Base-by-base conservation (phyloP, 495 filamentous ascomycete species). In the Penicillium salamii region DNA sequence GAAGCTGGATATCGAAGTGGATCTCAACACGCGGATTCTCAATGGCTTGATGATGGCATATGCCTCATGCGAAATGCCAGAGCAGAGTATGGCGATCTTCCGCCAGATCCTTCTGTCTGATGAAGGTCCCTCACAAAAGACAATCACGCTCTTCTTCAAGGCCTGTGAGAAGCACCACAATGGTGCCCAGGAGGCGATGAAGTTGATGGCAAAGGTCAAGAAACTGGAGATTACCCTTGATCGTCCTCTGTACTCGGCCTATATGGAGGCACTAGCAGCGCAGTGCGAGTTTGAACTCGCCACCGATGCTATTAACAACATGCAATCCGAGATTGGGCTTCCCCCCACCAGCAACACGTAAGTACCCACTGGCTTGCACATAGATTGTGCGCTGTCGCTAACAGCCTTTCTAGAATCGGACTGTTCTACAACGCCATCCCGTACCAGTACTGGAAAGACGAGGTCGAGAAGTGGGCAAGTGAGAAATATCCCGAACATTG, bases 41-140 rank as follows among this genome's bases (percentile, higher is more conserved):
- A 96, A 96, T 56, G 79, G 84, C 0, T 71, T 98, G 20, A 96
- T 98, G 87, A 72, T 91, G 20, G 93, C 86, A 0, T 92, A 95
- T 59, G 78, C 78, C 2, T 77, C 78, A 1, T 87, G 83, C 61
- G 87, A 78, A 1, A 72, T 82, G 41, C 72, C 84, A 0, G 65
- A 76, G 44, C 77, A 79, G 31, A 87, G 86, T 12, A 73, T 93
- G 55, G 77, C 81, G 28, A 88, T 91, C 53, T 98, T 92, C 87
- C 75, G 80, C 15, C 80, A 95, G 20, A 89, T 97, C 38, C 79
- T 84, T 6, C 76, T 78, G 45, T 87, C 84, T 0, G 72, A 78
- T 12, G 91, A 97, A 63, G 93, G 93, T 0, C 93, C 93, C 2
- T 85, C 83, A 7, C 88, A 90, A 51, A 78, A 77, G 20, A 90